Evolutionary conservation across 129 eudicot genomes (phyloP).

Genomic region (Lactuca sativa): DNA sequence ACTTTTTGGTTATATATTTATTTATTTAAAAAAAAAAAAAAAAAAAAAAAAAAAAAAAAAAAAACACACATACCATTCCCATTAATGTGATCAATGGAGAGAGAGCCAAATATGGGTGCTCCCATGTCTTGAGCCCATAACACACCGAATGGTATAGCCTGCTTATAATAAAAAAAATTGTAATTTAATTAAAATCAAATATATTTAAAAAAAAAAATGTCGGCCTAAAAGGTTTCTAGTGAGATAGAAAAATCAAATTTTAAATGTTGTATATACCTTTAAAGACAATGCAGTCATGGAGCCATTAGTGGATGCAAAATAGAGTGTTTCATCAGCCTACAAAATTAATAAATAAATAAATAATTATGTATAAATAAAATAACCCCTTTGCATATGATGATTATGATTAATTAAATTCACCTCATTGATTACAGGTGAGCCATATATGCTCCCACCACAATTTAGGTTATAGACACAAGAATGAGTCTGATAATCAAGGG

Average conservation of each 20-base stretch:
- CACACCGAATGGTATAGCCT: conserved; percentile 49
- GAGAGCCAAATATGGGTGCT: conserved; percentile 91
- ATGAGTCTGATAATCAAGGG: conserved; percentile 63
- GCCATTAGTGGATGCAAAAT: conserved; percentile 88
- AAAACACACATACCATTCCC: conserved; percentile 51
- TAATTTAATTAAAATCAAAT: too few relatives aligned
- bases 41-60: not conserved
- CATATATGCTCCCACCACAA: conserved; percentile 84
- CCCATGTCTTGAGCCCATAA: conserved; percentile 77
- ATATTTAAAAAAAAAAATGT: too few relatives aligned
- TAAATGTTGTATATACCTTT: conserved; percentile 34
- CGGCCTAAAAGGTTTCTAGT: too few relatives aligned
- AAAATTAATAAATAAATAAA: conserved; percentile 16
- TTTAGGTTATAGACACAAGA: conserved; percentile 60
- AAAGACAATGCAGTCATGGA: conserved; percentile 59
- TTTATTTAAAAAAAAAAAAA: not conserved
- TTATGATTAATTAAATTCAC: conserved; percentile 42
- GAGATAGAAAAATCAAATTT: not conserved
- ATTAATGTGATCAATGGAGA: conserved; percentile 43
- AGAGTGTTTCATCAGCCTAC: conserved; percentile 60
- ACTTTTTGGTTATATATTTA: not conserved
- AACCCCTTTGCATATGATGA: too few relatives aligned
- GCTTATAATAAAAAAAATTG: too few relatives aligned
- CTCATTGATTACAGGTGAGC: conserved; percentile 83
- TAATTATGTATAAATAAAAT: too few relatives aligned